Evolutionary conservation across 1,284 basidiomycete species (phyloP).

Genomic region (Naganishia sp.): DNA sequence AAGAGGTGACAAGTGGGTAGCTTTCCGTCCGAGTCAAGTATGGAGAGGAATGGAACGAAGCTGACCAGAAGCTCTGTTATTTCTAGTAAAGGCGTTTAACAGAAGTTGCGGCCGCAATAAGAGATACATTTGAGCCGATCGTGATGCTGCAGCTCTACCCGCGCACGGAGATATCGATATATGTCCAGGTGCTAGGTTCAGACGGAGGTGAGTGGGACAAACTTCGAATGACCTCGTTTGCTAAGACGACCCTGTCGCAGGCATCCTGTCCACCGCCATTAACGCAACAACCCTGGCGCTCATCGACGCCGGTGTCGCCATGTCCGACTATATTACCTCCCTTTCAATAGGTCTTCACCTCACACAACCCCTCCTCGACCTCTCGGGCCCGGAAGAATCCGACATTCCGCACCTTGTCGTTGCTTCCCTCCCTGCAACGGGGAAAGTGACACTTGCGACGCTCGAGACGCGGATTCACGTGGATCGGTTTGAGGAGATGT

Average conservation of each 20-base stretch:
- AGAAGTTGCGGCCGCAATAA: constrained; percentile 82
- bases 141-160: constrained; percentile 89
- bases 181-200: constrained; percentile 86
- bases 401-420: constrained; percentile 86
- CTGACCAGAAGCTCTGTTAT: not conserved
- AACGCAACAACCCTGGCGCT: constrained; percentile 93
- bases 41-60: not conserved
- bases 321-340: constrained; percentile 86
- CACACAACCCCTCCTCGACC: constrained; percentile 77
- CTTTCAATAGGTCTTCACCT: constrained; percentile 71
- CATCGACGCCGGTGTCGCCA: constrained; percentile 83
- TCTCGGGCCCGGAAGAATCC: constrained; percentile 83
- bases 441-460: constrained; percentile 80
- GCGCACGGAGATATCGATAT: constrained; percentile 89
- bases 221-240: not conserved
- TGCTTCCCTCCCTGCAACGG: constrained; percentile 79
- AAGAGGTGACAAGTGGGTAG: constrained; percentile 81
- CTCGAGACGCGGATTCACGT: constrained; percentile 94
- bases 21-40: not conserved
- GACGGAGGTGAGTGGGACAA: constrained; percentile 65
- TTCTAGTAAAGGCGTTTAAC: constrained; percentile 68
- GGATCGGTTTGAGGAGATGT: constrained; percentile 87
- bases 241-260: constrained; percentile 45
- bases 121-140: constrained; percentile 93
- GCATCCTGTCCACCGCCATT: constrained; percentile 86